Evolutionary conservation across 2,329 filamentous ascomycete species (phyloP).

Genomic region (Thielaviopsis ethacetica): DNA sequence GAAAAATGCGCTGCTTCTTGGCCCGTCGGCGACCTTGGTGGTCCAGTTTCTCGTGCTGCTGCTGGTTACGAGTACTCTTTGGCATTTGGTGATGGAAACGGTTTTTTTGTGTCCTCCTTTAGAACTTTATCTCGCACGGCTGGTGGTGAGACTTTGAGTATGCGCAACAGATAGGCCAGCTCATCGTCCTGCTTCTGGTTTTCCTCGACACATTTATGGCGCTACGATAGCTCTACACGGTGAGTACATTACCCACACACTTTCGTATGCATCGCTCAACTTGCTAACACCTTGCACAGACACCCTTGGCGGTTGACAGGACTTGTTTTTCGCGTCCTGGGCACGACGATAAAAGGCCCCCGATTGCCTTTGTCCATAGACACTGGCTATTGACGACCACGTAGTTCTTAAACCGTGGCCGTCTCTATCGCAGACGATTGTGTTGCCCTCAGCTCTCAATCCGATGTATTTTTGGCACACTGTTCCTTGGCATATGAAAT

Average conservation of each 20-base stretch:
- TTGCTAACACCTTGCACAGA: background rate
- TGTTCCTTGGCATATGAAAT: background rate
- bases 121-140: background rate
- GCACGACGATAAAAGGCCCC: conserved; percentile 22
- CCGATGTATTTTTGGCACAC: background rate
- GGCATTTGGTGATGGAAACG: background rate
- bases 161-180: background rate
- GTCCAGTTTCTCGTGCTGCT: background rate
- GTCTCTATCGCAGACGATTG: background rate
- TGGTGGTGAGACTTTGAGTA: background rate
- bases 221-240: background rate
- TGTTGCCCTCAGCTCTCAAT: background rate
- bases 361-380: background rate
- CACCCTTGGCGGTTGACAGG: background rate
- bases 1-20: background rate
- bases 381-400: background rate
- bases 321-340: conserved; percentile 17
- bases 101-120: background rate
- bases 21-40: too few species aligned
- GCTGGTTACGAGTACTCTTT: background rate
- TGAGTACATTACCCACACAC: background rate
- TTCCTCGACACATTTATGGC: background rate
- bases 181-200: background rate
- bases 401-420: background rate
- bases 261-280: background rate